A percentile compares a stretch with the other conserved stretches of the same genome.
Evolutionary conservation across 1,284 basidiomycete species (phyloP).

Genomic region (Pascua guehoae): DNA sequence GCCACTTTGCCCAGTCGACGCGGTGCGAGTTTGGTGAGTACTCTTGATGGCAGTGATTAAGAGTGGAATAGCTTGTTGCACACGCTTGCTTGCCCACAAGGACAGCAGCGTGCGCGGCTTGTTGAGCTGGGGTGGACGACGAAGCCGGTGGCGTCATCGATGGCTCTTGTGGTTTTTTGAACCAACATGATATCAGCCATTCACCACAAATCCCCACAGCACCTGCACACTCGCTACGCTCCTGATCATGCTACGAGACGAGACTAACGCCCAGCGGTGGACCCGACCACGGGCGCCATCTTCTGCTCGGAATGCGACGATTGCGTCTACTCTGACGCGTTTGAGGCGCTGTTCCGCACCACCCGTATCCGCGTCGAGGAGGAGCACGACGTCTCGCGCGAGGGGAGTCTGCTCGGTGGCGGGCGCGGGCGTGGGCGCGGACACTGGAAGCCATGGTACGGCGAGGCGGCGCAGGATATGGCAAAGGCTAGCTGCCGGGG

Average conservation of each 20-base stretch:
- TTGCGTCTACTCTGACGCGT: conserved; percentile 55
- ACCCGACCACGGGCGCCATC: conserved; percentile 58
- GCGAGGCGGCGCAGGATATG: conserved; percentile 7
- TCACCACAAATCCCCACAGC: too few species aligned
- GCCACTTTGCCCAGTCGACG: conserved; percentile 25
- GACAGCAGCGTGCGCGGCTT: too few species aligned
- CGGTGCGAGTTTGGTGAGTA: conserved; percentile 65
- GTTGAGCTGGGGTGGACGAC: neutral
- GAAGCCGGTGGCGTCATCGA: neutral
- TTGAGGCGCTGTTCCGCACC: conserved; percentile 51
- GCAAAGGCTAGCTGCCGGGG: conserved; percentile 28
- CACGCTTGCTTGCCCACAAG: neutral
- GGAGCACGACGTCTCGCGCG: conserved; percentile 54
- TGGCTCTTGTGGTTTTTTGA: too few species aligned
- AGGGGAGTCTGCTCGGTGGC: conserved; percentile 55
- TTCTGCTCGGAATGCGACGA: conserved; percentile 62
- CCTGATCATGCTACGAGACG: neutral
- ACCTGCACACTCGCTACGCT: too few species aligned
- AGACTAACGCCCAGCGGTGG: conserved; percentile 53
- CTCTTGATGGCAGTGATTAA: neutral
- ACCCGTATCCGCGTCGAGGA: conserved; percentile 56
- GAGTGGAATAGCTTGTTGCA: neutral
- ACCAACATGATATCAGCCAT: too few species aligned
- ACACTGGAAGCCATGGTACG: conserved; percentile 33
- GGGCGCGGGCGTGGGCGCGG: conserved; percentile 30